Base-by-base conservation (phyloP, 2,329 filamentous ascomycete species). In the Colletotrichum higginsianum region DNA sequence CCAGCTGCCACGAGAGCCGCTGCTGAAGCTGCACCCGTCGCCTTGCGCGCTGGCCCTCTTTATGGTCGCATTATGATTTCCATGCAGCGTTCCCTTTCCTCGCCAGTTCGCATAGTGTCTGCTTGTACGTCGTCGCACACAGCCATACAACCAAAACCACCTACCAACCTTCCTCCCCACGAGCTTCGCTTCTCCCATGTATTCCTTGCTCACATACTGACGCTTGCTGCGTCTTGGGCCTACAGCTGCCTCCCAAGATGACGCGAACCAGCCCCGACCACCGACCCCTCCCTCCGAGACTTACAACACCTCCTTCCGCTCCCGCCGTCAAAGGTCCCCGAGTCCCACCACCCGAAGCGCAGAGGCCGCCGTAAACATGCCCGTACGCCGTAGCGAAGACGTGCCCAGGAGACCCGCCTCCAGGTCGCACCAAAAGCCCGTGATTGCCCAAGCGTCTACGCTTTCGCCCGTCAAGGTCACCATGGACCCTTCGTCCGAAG, bases 31-130 rank as follows among this genome's bases (percentile, higher is more conserved):
- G 78, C 76, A 35, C 76, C 79, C 78, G 78, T 74, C 75, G 77
- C 77, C 73, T 26, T 56, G 75, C 69, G 75, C 69, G 68, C 70
- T 75, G 74, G 75, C 61, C 66, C 75, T 74, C 78, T 80, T 78
- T 78, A 86, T 86, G 84, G 83, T 80, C 80, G 81, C 85, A 87
- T 80, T 69, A 76, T 90, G 86, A 87, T 88, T 80, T 87, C 88
- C 82, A 89, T 90, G 88, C 87, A 90, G 82, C 87, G 87, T 77
- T 90, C 88, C 74, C 84, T 88, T 74, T 91, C 90, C 75, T 91
- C 90, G 80, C 87, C 89, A 77, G 88, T 89, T 82, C 86, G 86
- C 82, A 84, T 86, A 75, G 85, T 86, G 75, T 87, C 88, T 81
- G 84, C 86, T 78, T 86, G 90, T 92, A 90, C 80, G 90, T 91